A percentile compares a stretch with the other conserved stretches of the same genome.
Conservation (phyloP, 2,329 filamentous ascomycete species). For the Bipolaris oryzae region DNA sequence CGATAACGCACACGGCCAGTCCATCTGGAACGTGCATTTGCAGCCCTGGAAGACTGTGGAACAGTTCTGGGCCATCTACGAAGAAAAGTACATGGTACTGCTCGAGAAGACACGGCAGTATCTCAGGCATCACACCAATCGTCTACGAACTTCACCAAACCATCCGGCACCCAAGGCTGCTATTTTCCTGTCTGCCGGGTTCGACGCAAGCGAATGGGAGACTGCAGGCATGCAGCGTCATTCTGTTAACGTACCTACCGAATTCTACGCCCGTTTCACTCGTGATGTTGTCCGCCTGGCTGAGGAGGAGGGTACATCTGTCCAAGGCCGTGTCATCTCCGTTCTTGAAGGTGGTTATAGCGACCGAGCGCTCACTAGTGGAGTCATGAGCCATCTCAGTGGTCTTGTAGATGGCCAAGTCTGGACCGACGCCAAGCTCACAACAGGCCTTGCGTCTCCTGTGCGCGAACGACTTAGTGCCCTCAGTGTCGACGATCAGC, state of each 20-base stretch:
- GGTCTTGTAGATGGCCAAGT: slow-evolving; percentile 70
- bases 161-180: slow-evolving; percentile 75
- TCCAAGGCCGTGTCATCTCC: slow-evolving; percentile 86
- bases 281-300: slow-evolving; percentile 83
- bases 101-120: slow-evolving; percentile 82
- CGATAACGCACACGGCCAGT: slow-evolving; percentile 91
- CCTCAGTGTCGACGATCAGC: slow-evolving; percentile 42
- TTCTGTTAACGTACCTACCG: slow-evolving; percentile 92
- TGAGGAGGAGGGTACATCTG: slow-evolving; percentile 75
- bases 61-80: slow-evolving; percentile 91
- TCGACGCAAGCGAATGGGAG: slow-evolving; percentile 97
- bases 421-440: slow-evolving; percentile 35
- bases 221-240: slow-evolving; percentile 92
- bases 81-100: slow-evolving; percentile 75
- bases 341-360: slow-evolving; percentile 97
- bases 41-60: slow-evolving; percentile 81
- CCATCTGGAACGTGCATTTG: slow-evolving; percentile 94
- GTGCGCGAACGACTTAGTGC: slow-evolving; percentile 61
- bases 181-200: slow-evolving; percentile 94
- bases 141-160: slow-evolving; percentile 62
- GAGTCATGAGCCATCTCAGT: slow-evolving; percentile 86
- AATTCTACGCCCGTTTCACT: slow-evolving; percentile 92
- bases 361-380: slow-evolving; percentile 85
- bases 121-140: slow-evolving; percentile 73
- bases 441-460: slow-evolving; percentile 61